Base-by-base conservation (phyloP, 1,139 yeast species). In the Pichia sp. region DNA sequence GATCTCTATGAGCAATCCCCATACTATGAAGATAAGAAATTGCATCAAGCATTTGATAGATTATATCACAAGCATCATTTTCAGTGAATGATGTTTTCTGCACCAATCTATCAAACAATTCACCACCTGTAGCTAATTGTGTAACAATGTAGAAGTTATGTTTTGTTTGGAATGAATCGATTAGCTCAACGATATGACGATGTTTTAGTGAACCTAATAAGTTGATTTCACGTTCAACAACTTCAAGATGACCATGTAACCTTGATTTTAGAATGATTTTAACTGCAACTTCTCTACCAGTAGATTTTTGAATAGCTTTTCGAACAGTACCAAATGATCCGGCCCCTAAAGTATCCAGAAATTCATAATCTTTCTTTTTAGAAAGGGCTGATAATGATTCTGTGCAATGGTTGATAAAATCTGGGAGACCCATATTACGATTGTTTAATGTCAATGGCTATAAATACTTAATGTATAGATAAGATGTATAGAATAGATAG, bases 1-100 rank as follows among this genome's bases (percentile, higher is more conserved):
- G 85, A 61, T 90, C 97, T 45, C 97, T 74, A 61, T 90, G 97
- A 2, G 86, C 94, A 46, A 90, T 85, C 4, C 95, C 96, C 55
- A 80, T 77, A 29, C 75, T 73, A 64, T 90, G 97, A 44, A 90
- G 68, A 63, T 89, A 94, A 53, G 75, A 77, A 3, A 90, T 73
- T 0, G 96, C 90, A 52, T 80, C 74, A 1, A 79, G 82, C 45
- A 88, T 74, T 63, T 90, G 97, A 53, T 75, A 76, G 65, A 88
- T 85, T 18, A 90, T 85, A 46, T 77, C 72, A 57, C 79, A 79
- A 56, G 90, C 84, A 62, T 87, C 96, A 18, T 62, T 63, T 62
- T 87, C 96, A 1, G 79, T 71, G 82, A 89, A 82, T 53, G 80
- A 79, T 29, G 85, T 82, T 57, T 82, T 81, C 53, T 86, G 72